phyloP scores from a whole-genome alignment of 495 filamentous ascomycete genomes.

The Neurospora sp. region DNA sequence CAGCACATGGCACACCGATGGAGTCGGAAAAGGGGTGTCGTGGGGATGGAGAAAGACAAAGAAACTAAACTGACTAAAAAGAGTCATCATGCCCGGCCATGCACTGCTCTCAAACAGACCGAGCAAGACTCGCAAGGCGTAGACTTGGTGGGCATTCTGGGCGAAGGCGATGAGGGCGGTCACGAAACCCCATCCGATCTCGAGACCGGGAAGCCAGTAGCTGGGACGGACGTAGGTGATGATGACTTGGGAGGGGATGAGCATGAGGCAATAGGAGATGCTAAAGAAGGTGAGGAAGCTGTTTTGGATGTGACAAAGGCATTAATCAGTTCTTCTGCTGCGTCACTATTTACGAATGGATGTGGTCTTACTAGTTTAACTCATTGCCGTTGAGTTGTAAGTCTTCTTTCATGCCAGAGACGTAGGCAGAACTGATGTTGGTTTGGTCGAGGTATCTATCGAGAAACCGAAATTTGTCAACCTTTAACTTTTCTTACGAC shows the following conservation, averaged over 20 bases:
- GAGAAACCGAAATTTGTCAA: background rate
- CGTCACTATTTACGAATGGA: background rate
- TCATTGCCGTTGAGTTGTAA: slow-evolving; percentile 29
- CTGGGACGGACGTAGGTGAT: slow-evolving; percentile 33
- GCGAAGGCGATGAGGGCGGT: slow-evolving; percentile 24
- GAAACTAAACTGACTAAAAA: slow-evolving; percentile 19
- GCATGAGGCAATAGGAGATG: slow-evolving; percentile 35
- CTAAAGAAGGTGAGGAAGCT: slow-evolving; percentile 45
- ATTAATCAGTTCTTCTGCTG: background rate
- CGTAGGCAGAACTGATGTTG: slow-evolving; percentile 35
- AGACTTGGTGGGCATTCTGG: slow-evolving; percentile 24
- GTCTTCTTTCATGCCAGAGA: slow-evolving; percentile 37
- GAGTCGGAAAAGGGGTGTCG: background rate
- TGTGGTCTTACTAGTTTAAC: slow-evolving; percentile 23
- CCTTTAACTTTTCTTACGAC: background rate
- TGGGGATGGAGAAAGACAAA: background rate
- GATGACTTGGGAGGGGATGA: slow-evolving; percentile 44
- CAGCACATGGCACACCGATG: background rate
- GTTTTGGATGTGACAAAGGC: background rate
- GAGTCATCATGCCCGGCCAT: slow-evolving; percentile 32
- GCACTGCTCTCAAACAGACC: slow-evolving; percentile 42
- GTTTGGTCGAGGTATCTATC: slow-evolving; percentile 26
- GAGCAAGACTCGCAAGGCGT: slow-evolving; percentile 38
- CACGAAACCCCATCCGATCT: slow-evolving; percentile 33
- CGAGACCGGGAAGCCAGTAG: slow-evolving; percentile 32